phyloP scores from a whole-genome alignment of 495 filamentous ascomycete species.

The Cercophora scortea region DNA sequence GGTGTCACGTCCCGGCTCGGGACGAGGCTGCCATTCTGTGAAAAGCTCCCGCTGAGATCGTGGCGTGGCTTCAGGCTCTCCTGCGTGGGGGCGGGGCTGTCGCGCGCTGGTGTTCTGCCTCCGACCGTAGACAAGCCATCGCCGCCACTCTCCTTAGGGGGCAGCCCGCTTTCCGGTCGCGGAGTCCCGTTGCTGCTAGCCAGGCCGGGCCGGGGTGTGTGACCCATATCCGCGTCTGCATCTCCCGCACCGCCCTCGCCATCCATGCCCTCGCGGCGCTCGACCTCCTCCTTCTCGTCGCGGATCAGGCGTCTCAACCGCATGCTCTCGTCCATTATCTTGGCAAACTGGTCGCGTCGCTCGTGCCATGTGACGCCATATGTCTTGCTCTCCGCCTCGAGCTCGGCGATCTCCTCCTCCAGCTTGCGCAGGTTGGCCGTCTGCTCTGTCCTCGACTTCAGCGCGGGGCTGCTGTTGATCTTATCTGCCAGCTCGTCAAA shows the following conservation, averaged over 20 bases:
- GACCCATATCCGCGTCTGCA: slow-evolving; percentile 22
- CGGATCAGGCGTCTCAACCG: slow-evolving; percentile 76
- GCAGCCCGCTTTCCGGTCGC: slow-evolving; percentile 29
- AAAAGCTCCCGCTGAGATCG: slow-evolving; percentile 38
- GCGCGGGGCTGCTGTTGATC: slow-evolving; percentile 72
- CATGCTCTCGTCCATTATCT: slow-evolving; percentile 87
- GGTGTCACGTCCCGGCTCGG: slow-evolving; percentile 25
- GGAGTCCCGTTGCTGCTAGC: slow-evolving; percentile 32
- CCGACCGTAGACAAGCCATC: slow-evolving; percentile 34
- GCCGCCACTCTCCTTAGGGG: slow-evolving; percentile 12
- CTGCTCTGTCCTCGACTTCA: slow-evolving; percentile 80
- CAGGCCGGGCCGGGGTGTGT: slow-evolving; percentile 34
- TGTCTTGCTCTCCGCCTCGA: slow-evolving; percentile 74
- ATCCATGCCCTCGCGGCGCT: slow-evolving; percentile 69
- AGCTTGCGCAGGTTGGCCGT: slow-evolving; percentile 68
- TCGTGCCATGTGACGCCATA: slow-evolving; percentile 82
- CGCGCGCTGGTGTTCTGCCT: slow-evolving; percentile 60
- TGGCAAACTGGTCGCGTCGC: slow-evolving; percentile 77
- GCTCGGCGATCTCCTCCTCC: slow-evolving; percentile 76
- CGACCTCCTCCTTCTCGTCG: slow-evolving; percentile 89
- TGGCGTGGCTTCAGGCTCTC: slow-evolving; percentile 32
- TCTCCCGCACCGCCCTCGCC: slow-evolving; percentile 59
- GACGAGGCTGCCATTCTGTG: slow-evolving; percentile 31
- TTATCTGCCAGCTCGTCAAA: slow-evolving; percentile 83
- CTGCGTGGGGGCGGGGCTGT: slow-evolving; percentile 29